Conservation (phyloP, 768 basidiomycete species). For the Hemileccinum impolitum region DNA sequence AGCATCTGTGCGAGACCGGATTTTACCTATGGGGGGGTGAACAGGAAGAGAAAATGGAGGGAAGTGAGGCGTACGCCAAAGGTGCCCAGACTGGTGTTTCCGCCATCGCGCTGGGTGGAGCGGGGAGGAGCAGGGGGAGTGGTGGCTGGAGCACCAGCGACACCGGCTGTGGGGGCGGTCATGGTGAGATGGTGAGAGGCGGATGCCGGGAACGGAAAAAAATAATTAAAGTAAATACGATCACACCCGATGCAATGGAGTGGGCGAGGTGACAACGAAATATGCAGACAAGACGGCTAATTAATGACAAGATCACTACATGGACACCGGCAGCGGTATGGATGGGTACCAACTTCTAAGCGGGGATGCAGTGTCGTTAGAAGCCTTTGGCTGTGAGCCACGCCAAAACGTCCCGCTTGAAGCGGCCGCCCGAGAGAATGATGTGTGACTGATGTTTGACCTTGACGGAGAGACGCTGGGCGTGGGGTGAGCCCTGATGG, state of each 20-base stretch:
- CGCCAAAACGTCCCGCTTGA: slow-evolving; percentile 56
- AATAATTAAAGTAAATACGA: neutral
- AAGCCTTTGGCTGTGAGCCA: slow-evolving; percentile 70
- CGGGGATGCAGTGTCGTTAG: slow-evolving; percentile 26
- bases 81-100: slow-evolving; percentile 61
- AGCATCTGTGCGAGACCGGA: slow-evolving; percentile 96
- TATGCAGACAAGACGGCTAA: slow-evolving; percentile 5
- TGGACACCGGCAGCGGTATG: neutral
- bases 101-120: slow-evolving; percentile 46
- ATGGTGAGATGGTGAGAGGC: neutral
- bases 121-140: slow-evolving; percentile 47
- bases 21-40: slow-evolving; percentile 62
- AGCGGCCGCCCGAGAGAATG: slow-evolving; percentile 57
- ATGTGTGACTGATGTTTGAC: slow-evolving; percentile 50
- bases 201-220: neutral
- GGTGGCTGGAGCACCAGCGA: neutral
- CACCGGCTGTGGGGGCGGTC: neutral
- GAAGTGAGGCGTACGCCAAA: slow-evolving; percentile 51
- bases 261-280: neutral
- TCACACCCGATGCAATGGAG: too few species aligned
- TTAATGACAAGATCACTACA: slow-evolving; percentile 11
- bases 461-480: slow-evolving; percentile 46
- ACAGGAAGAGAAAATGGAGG: neutral
- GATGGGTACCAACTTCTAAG: too few species aligned
- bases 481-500: slow-evolving; percentile 41